These are phyloP conservation scores for Rhodotorula sp. DNA, from an alignment of 1,284 basidiomycete genomes.

Conservation along the genomic window DNA sequence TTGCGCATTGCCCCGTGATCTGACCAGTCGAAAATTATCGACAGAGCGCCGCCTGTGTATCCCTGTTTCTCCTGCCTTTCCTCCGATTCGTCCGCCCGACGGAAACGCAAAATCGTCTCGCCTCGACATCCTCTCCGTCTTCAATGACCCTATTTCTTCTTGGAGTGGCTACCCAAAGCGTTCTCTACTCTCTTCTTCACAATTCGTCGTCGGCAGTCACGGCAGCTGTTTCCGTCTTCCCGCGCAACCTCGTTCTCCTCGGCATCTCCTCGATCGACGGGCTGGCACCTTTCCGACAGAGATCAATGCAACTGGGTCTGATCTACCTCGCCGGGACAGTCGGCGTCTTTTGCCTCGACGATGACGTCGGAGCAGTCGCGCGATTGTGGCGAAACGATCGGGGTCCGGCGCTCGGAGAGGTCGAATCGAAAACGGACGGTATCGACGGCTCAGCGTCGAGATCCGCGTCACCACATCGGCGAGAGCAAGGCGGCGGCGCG, in stretches of 20 bases:
- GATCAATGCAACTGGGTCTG: conserved; percentile 23
- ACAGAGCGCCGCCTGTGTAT: conserved; percentile 10
- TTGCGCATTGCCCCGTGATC: neutral
- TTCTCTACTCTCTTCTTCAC: conserved; percentile 10
- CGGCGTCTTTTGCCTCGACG: conserved; percentile 3
- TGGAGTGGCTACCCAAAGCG: neutral
- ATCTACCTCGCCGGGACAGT: conserved; percentile 15
- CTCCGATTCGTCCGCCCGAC: neutral
- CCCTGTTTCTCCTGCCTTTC: neutral
- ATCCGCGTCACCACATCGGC: neutral
- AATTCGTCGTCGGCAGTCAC: neutral
- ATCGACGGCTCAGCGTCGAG: neutral
- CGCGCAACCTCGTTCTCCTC: conserved; percentile 23
- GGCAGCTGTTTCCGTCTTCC: conserved; percentile 6
- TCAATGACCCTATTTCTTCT: neutral
- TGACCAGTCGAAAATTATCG: too few relatives aligned
- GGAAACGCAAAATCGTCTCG: neutral
- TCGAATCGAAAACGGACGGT: neutral
- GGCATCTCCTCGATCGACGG: conserved; percentile 2
- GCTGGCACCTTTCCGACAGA: conserved; percentile 6
- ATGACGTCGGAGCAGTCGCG: neutral
- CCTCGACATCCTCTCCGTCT: neutral
- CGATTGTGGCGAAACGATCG: too few relatives aligned
- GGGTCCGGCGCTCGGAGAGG: too few relatives aligned
- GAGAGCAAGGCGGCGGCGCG: neutral